Evolutionary conservation across 2,329 filamentous ascomycete species (phyloP).

Genomic region (Chaetomiaceae sp.): DNA sequence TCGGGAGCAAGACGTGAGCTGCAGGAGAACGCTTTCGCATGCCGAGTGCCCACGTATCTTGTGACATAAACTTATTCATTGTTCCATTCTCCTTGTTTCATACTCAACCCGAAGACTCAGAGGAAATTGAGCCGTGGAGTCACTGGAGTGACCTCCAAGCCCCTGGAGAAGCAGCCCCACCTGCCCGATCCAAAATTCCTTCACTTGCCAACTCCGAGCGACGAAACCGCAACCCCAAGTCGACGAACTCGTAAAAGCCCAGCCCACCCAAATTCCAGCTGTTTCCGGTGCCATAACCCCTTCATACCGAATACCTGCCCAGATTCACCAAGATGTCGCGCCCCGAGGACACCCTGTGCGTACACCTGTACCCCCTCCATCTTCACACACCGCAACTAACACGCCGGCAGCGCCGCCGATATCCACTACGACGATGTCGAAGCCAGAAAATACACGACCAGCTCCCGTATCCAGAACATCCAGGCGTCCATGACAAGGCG

Average conservation of each 20-base stretch:
- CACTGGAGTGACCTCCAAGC: too few relatives aligned
- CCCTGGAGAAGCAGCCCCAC: too few relatives aligned
- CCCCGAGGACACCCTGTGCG: conserved; percentile 88
- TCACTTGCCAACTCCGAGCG: background rate
- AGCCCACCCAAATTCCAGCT: background rate
- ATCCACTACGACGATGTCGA: conserved; percentile 96
- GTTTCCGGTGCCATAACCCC: too few relatives aligned
- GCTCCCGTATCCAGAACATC: conserved; percentile 90
- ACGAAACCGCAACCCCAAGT: too few relatives aligned
- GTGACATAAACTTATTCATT: too few relatives aligned
- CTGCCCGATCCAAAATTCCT: background rate
- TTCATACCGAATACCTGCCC: background rate
- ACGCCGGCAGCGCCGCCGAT: conserved; percentile 69
- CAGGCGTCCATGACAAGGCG: conserved; percentile 92
- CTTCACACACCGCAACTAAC: conserved; percentile 18
- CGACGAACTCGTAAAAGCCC: too few relatives aligned
- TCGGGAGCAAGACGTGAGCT: background rate
- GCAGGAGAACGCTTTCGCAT: too few relatives aligned
- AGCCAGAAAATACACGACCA: conserved; percentile 96
- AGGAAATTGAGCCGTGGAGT: too few relatives aligned
- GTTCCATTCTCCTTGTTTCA: too few relatives aligned
- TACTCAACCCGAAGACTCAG: too few relatives aligned
- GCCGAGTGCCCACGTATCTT: too few relatives aligned
- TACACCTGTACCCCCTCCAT: conserved; percentile 12
- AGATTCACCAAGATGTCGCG: conserved; percentile 71